phyloP scores from a whole-genome alignment of 2,329 filamentous ascomycete genomes.

The Fusarium sp. region DNA sequence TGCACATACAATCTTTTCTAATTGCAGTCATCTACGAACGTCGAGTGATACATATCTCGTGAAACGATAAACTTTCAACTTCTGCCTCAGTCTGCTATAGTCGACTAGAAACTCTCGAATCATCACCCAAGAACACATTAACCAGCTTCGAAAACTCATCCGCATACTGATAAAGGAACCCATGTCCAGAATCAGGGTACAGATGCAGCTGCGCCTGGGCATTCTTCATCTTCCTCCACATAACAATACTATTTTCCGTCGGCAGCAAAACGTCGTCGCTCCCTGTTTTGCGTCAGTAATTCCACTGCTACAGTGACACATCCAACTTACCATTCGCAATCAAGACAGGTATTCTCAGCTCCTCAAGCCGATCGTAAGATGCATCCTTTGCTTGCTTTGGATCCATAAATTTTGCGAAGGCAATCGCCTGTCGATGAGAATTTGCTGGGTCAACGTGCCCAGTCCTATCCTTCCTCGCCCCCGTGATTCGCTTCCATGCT shows the following conservation, averaged over 20 bases:
- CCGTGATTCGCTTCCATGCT: conserved; percentile 53
- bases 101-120: conserved; percentile 25
- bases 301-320: too few species aligned
- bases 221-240: conserved; percentile 54
- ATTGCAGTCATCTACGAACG: neutral
- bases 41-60: neutral
- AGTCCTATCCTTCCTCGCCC: conserved; percentile 44
- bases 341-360: conserved; percentile 53
- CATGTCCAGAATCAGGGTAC: conserved; percentile 54
- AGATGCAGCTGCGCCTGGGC: conserved; percentile 51
- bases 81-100: conserved; percentile 13
- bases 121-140: conserved; percentile 50
- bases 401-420: conserved; percentile 54
- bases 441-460: conserved; percentile 46
- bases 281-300: conserved; percentile 38
- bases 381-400: conserved; percentile 50
- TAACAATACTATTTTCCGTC: conserved; percentile 54
- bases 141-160: conserved; percentile 49
- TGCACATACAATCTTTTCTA: conserved; percentile 15
- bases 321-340: conserved; percentile 54
- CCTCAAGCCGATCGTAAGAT: conserved; percentile 51
- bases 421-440: conserved; percentile 49
- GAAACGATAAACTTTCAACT: too few species aligned
- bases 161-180: conserved; percentile 54
- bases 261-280: conserved; percentile 53